These are phyloP conservation scores for Hypoxylon rickii DNA, from an alignment of 495 filamentous ascomycete species.

Conservation along the genomic window DNA sequence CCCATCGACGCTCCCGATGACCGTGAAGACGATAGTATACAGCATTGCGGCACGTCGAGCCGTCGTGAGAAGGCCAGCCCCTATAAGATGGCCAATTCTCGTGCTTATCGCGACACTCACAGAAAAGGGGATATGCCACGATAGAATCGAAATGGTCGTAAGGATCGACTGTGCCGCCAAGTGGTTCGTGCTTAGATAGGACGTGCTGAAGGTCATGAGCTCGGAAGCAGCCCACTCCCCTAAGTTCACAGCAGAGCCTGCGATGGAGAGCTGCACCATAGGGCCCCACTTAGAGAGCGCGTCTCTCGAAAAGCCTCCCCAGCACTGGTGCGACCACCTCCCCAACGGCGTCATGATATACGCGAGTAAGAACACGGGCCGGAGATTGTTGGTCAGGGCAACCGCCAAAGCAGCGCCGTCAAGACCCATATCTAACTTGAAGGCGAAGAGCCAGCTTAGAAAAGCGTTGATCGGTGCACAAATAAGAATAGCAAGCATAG, in stretches of 20 bases:
- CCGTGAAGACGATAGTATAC: conserved; percentile 35
- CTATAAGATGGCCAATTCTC: conserved; percentile 67
- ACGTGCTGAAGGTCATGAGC: conserved; percentile 57
- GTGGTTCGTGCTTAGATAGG: conserved; percentile 52
- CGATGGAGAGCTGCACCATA: conserved; percentile 62
- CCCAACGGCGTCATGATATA: conserved; percentile 47
- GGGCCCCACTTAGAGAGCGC: conserved; percentile 59
- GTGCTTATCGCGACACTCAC: conserved; percentile 66
- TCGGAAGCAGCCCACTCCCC: conserved; percentile 64
- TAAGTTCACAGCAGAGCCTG: conserved; percentile 60
- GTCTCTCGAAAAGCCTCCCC: conserved; percentile 56
- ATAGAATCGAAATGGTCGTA: conserved; percentile 61
- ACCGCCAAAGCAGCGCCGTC: conserved; percentile 62
- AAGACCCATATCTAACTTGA: conserved; percentile 62
- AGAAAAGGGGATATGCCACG: conserved; percentile 71
- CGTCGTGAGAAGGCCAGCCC: conserved; percentile 43
- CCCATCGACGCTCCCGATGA: conserved; percentile 42
- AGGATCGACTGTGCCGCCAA: conserved; percentile 71
- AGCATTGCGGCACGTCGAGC: conserved; percentile 40
- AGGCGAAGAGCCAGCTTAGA: conserved; percentile 77
- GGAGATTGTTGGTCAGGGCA: conserved; percentile 56
- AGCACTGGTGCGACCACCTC: conserved; percentile 57
- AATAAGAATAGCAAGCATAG: conserved; percentile 67
- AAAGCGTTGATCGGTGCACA: conserved; percentile 74
- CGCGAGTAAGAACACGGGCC: conserved; percentile 55